Conservation (phyloP, 1,139 yeast genomes). For the Yamadazyma aaseri region DNA sequence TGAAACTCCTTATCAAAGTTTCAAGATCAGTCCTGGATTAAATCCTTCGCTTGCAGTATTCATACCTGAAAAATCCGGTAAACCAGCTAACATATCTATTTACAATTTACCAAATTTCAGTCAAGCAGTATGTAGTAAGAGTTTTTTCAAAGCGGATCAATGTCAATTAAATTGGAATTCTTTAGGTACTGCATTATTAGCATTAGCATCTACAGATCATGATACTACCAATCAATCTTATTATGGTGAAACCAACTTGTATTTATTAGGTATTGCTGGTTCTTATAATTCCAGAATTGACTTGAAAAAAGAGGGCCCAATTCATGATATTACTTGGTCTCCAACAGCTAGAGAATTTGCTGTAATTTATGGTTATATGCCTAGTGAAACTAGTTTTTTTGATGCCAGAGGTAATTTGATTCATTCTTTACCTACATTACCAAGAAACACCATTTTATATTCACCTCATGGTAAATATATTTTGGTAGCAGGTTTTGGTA, state of each 20-base stretch:
- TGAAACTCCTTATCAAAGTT: constrained; percentile 54
- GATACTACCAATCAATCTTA: constrained; percentile 92
- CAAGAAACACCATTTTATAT: constrained; percentile 86
- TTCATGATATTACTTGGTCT: constrained; percentile 97
- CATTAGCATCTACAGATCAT: constrained; percentile 93
- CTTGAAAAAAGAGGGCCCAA: constrained; percentile 91
- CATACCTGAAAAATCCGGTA: constrained; percentile 78
- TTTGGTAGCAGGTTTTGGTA: constrained; percentile 96
- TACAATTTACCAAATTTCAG: constrained; percentile 74
- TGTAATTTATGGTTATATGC: constrained; percentile 97
- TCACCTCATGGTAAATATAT: constrained; percentile 94
- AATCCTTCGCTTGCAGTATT: constrained; percentile 92
- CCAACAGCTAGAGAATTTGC: constrained; percentile 97
- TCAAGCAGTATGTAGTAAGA: constrained; percentile 81
- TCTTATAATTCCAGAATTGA: constrained; percentile 86
- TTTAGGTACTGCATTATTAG: constrained; percentile 90
- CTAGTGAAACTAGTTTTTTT: constrained; percentile 91
- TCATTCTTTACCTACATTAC: constrained; percentile 79
- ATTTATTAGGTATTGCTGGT: constrained; percentile 88
- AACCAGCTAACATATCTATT: constrained; percentile 85
- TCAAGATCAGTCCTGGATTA: constrained; percentile 78
- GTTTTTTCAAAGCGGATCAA: constrained; percentile 93
- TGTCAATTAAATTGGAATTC: constrained; percentile 93
- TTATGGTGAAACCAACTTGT: constrained; percentile 94
- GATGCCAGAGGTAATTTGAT: constrained; percentile 91